Conservation (phyloP, 2,329 filamentous ascomycete species). For the Fusarium sarcochroum region DNA sequence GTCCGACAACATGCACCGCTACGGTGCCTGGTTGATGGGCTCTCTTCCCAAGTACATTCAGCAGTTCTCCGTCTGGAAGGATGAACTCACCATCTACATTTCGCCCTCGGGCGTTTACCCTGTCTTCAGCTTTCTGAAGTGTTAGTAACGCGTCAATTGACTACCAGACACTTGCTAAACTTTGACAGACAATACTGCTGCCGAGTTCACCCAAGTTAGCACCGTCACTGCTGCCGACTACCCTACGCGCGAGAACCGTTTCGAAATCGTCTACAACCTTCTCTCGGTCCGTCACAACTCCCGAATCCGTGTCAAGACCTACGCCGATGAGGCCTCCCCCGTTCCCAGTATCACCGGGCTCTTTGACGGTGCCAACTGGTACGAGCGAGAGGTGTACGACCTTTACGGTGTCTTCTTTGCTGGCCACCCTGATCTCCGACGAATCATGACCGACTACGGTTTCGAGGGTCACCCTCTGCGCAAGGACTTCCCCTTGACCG, state of each 20-base stretch:
- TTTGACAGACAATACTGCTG: conserved; percentile 85
- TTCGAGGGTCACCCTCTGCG: conserved; percentile 97
- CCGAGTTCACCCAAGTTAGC: conserved; percentile 94
- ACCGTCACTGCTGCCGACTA: conserved; percentile 97
- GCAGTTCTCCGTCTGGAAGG: conserved; percentile 99
- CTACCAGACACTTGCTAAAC: conserved; percentile 19
- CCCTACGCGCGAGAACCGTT: conserved; percentile 93
- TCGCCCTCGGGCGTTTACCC: conserved; percentile 89
- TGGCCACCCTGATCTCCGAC: conserved; percentile 92
- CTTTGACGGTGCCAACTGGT: conserved; percentile 98
- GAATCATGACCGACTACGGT: conserved; percentile 99
- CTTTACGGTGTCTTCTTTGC: conserved; percentile 97
- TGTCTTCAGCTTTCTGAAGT: conserved; percentile 93
- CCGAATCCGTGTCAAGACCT: conserved; percentile 97
- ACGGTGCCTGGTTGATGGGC: conserved; percentile 96
- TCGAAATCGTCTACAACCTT: conserved; percentile 98
- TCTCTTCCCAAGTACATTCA: conserved; percentile 98
- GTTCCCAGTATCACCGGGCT: conserved; percentile 89
- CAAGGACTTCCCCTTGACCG: conserved; percentile 98
- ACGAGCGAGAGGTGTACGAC: conserved; percentile 98
- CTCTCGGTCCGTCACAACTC: conserved; percentile 97
- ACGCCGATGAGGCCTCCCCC: conserved; percentile 94
- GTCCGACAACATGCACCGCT: conserved; percentile 89
- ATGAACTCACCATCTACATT: conserved; percentile 96
- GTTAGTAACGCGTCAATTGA: conserved; percentile 55